A percentile compares a stretch with the other conserved stretches of the same genome.
Evolutionary conservation across 2,329 filamentous ascomycete genomes (phyloP).

Genomic region (Alternaria atra): DNA sequence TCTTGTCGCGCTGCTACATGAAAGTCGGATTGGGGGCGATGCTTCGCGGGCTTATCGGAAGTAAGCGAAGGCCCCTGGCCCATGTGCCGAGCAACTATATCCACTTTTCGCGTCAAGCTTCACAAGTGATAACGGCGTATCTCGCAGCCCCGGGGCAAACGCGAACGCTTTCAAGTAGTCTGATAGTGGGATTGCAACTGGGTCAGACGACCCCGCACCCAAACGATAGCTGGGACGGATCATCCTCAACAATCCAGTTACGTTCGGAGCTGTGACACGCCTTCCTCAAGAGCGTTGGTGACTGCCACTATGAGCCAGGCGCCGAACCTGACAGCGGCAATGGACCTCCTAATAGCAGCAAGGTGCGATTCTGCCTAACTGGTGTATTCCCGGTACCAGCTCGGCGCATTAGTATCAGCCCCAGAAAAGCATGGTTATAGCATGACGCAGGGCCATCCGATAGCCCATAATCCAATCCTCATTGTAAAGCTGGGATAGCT

Average conservation of each 20-base stretch:
- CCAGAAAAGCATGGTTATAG: conserved; percentile 19
- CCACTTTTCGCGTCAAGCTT: conserved; percentile 2
- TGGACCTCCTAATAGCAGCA: conserved; percentile 3
- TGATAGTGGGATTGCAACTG: not conserved
- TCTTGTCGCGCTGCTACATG: too few relatives aligned
- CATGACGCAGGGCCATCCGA: conserved; percentile 17
- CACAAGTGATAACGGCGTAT: not conserved
- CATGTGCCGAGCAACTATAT: not conserved
- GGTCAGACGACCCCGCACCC: conserved; percentile 7
- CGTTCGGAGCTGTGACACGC: not conserved
- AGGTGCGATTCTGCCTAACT: conserved; percentile 1
- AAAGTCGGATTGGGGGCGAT: not conserved
- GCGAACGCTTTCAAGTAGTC: not conserved
- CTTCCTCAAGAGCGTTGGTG: conserved; percentile 2
- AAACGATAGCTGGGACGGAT: not conserved
- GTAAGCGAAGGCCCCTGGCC: not conserved
- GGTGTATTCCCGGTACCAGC: conserved; percentile 5
- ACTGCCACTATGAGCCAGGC: not conserved
- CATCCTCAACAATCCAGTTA: conserved; percentile 3
- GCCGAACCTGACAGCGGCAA: not conserved
- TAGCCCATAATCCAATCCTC: not conserved
- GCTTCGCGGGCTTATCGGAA: not conserved
- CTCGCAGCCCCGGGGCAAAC: conserved; percentile 1
- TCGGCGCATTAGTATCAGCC: conserved; percentile 11
- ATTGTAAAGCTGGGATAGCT: conserved; percentile 1